These are phyloP conservation scores for Nitzschia sp. DNA, from an alignment of 108 stramenopile species.

Conservation along the genomic window DNA sequence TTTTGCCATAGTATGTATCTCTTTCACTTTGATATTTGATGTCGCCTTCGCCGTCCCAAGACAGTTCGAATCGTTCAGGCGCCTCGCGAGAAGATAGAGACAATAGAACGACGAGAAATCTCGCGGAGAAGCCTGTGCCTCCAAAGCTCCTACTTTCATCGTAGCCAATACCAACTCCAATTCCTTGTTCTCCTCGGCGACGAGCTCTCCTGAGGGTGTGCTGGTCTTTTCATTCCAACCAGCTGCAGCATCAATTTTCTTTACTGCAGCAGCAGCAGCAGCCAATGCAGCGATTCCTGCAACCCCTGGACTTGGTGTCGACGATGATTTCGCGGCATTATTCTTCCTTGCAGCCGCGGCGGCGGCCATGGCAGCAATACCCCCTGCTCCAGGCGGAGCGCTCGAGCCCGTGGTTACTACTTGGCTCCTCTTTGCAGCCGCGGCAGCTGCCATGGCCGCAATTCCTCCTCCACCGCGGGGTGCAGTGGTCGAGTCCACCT, in stretches of 20 bases:
- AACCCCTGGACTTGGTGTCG: too few species aligned
- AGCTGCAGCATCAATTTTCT: not conserved
- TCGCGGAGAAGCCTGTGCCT: constrained; percentile 25
- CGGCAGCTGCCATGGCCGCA: constrained; percentile 35
- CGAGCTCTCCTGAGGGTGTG: not conserved
- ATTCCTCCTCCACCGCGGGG: constrained; percentile 22
- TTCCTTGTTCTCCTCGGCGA: not conserved
- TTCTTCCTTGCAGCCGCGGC: constrained; percentile 20
- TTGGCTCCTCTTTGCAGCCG: constrained; percentile 17
- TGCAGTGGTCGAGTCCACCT: not conserved
- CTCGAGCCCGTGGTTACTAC: not conserved
- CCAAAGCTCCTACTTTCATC: constrained; percentile 4
- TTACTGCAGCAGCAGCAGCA: constrained; percentile 4
- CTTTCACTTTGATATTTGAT: not conserved
- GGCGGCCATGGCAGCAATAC: constrained; percentile 33
- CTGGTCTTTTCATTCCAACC: not conserved
- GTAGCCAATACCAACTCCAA: not conserved
- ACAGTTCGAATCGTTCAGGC: not conserved
- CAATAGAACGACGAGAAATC: constrained; percentile 39
- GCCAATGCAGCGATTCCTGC: constrained; percentile 6
- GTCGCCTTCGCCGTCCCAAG: not conserved
- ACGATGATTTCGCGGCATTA: not conserved
- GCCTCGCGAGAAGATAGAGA: constrained; percentile 24
- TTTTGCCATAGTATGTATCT: constrained; percentile 9
- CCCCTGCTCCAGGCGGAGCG: constrained; percentile 7